These are phyloP conservation scores for Ustulina deusta DNA, from an alignment of 2,329 filamentous ascomycete species.

Conservation along the genomic window DNA sequence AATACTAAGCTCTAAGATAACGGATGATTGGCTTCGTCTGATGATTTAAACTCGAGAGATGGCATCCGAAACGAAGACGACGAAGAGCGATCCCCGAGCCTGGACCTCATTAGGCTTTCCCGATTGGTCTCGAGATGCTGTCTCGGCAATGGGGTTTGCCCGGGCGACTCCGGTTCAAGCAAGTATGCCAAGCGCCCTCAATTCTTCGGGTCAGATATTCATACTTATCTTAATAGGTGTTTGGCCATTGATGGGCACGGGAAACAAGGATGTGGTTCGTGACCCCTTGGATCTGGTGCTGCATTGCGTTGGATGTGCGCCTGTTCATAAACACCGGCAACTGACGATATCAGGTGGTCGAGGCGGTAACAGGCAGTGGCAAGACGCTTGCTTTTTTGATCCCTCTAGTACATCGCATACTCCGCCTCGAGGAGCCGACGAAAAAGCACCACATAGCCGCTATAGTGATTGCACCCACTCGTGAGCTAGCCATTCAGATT, in stretches of 20 bases:
- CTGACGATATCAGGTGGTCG: conserved; percentile 37
- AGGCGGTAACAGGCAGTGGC: conserved; percentile 90
- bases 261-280: conserved; percentile 49
- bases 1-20: background rate
- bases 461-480: conserved; percentile 92
- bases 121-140: conserved; percentile 87
- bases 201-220: background rate
- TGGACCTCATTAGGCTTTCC: conserved; percentile 79
- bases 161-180: conserved; percentile 96
- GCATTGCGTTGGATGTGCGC: conserved; percentile 7
- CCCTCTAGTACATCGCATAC: conserved; percentile 82
- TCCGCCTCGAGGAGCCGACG: conserved; percentile 82
- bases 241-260: conserved; percentile 81
- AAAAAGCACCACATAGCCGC: conserved; percentile 91
- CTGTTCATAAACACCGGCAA: background rate
- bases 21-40: background rate
- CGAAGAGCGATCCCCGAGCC: conserved; percentile 63
- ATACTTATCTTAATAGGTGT: conserved; percentile 55
- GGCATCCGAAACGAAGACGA: conserved; percentile 50
- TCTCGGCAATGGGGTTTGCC: conserved; percentile 84
- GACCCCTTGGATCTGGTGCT: conserved; percentile 8
- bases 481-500: conserved; percentile 93
- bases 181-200: conserved; percentile 56
- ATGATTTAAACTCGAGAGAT: conserved; percentile 40
- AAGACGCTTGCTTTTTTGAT: conserved; percentile 83